phyloP scores from a whole-genome alignment of 257 asterid species.

The Coffea eugenioides region DNA sequence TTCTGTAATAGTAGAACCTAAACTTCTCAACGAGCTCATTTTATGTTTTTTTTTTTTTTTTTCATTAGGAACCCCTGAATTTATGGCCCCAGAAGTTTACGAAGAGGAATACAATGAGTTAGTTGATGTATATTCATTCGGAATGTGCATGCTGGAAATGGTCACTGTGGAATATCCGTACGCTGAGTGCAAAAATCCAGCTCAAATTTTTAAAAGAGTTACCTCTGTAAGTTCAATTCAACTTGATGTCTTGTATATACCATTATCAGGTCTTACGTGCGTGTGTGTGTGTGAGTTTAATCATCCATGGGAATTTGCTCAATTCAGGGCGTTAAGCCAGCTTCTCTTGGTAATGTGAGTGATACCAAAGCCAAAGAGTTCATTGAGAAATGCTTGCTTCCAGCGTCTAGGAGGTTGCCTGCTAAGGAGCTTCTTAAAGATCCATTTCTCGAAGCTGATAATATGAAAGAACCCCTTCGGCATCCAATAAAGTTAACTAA shows the following conservation, averaged over 20 bases:
- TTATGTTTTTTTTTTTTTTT: not conserved
- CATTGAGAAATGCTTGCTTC: constrained; percentile 69
- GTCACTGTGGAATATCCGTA: constrained; percentile 75
- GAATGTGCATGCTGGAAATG: constrained; percentile 81
- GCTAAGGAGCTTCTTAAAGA: constrained; percentile 77
- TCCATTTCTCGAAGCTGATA: constrained; percentile 52
- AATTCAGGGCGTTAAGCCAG: constrained; percentile 67
- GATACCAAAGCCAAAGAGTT: constrained; percentile 53
- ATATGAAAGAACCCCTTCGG: constrained; percentile 24
- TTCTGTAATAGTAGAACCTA: not conserved
- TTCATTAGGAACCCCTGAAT: constrained; percentile 50
- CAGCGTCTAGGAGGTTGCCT: constrained; percentile 54
- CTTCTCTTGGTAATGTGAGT: constrained; percentile 53
- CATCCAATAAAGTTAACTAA: constrained; percentile 31
- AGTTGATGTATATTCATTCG: constrained; percentile 74
- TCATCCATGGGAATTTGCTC: not conserved
- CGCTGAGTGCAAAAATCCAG: constrained; percentile 73
- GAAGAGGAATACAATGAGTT: constrained; percentile 81
- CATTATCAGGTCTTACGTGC: not conserved
- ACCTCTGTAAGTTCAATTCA: constrained; percentile 45
- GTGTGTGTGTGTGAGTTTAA: no score
- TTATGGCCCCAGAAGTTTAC: constrained; percentile 86
- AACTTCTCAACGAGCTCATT: constrained; percentile 6
- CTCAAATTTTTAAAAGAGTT: constrained; percentile 69
- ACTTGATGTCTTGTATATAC: not conserved